A percentile compares a stretch with the other conserved stretches of the same genome.
Evolutionary conservation across 495 filamentous ascomycete genomes (phyloP).

Genomic region (Penicillium bovifimosum): DNA sequence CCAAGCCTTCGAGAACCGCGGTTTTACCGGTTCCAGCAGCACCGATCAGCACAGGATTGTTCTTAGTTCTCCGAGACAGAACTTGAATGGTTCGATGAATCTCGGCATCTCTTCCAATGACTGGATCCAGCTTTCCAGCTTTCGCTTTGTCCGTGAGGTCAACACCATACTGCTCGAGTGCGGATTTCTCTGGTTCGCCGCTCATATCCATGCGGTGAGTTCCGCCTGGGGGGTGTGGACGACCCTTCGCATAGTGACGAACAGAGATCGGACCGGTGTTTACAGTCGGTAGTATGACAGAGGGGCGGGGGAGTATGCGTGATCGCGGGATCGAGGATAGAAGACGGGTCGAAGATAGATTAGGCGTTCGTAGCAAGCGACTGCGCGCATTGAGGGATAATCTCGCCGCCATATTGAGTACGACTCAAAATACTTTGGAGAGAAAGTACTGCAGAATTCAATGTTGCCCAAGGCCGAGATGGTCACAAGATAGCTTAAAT

Average conservation of each 20-base stretch:
- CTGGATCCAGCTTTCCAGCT: slow-evolving; percentile 88
- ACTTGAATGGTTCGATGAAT: slow-evolving; percentile 94
- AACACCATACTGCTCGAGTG: slow-evolving; percentile 83
- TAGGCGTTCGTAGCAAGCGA: slow-evolving; percentile 27
- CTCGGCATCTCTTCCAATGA: slow-evolving; percentile 87
- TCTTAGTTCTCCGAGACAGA: slow-evolving; percentile 88
- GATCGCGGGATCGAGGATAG: slow-evolving; percentile 20
- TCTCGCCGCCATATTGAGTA: slow-evolving; percentile 33
- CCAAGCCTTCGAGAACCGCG: slow-evolving; percentile 87
- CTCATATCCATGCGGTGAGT: slow-evolving; percentile 90
- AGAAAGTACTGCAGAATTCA: not conserved
- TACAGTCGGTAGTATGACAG: slow-evolving; percentile 10
- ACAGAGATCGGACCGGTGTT: slow-evolving; percentile 13
- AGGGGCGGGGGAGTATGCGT: slow-evolving; percentile 17
- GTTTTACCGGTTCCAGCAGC: slow-evolving; percentile 93
- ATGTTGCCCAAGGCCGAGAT: not conserved
- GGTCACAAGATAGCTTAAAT: slow-evolving; percentile 17
- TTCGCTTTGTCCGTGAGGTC: slow-evolving; percentile 84
- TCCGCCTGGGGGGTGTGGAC: slow-evolving; percentile 82
- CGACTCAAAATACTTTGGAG: not conserved
- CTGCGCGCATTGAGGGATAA: slow-evolving; percentile 28
- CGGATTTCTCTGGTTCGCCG: slow-evolving; percentile 71
- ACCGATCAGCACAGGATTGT: slow-evolving; percentile 93
- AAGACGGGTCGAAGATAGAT: slow-evolving; percentile 16
- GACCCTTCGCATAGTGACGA: slow-evolving; percentile 67